Conservation (phyloP, 2,329 filamentous ascomycete genomes). For the Davidsoniella neocaledoniae region DNA sequence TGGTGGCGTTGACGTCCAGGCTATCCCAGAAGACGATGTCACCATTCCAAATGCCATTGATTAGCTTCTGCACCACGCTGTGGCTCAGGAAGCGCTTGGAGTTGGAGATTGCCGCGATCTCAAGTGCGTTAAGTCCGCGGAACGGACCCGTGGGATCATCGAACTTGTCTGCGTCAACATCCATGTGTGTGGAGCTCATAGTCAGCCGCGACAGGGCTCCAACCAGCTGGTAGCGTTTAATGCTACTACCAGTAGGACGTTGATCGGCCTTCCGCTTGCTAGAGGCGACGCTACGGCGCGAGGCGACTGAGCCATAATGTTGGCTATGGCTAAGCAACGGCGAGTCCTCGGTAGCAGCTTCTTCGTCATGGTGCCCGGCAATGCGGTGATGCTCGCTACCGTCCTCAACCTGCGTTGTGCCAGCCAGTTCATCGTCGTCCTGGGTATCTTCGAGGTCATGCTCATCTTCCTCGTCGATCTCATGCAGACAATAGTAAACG, state of each 20-base stretch:
- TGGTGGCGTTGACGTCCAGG: conserved; percentile 54
- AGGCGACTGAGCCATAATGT: conserved; percentile 14
- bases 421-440: neutral
- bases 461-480: conserved; percentile 35
- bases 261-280: neutral
- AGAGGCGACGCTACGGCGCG: conserved; percentile 15
- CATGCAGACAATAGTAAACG: conserved; percentile 57
- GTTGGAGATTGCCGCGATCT: conserved; percentile 66
- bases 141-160: conserved; percentile 56
- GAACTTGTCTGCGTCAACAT: conserved; percentile 26
- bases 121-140: conserved; percentile 65
- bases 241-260: conserved; percentile 21
- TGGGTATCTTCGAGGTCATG: neutral
- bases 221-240: conserved; percentile 32
- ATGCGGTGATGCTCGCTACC: conserved; percentile 1
- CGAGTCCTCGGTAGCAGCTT: conserved; percentile 28
- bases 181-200: conserved; percentile 26
- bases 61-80: conserved; percentile 62
- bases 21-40: conserved; percentile 78
- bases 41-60: conserved; percentile 72
- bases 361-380: conserved; percentile 21
- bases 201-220: conserved; percentile 40
- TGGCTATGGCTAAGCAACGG: conserved; percentile 26
- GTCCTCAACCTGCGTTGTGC: conserved; percentile 1
- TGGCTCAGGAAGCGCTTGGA: conserved; percentile 77